Evolutionary conservation across 768 basidiomycete species (phyloP), one percentile per base, ranked within the genome.

Genomic region (Leccinum rimulosum): DNA sequence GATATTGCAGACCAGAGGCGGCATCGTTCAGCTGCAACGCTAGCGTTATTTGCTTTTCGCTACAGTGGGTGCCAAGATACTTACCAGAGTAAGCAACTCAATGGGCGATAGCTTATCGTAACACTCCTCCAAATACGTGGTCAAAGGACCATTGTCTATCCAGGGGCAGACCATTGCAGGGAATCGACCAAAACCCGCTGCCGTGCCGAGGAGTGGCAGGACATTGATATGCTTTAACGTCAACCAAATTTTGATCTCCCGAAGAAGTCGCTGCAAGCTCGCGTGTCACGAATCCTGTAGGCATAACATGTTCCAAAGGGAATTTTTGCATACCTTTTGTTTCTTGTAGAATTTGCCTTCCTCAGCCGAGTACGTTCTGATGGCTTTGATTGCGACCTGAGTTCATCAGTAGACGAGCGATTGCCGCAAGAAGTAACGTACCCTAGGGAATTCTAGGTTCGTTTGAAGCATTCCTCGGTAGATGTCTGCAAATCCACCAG

Each of bases 91-190:
- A 35, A 60, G 56, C n/a, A 64, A 25, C 19, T 49, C 55, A 2
- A 28, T 7, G 48, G 25, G 15, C 5, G 52, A 57, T 31, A 72
- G 64, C 5, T 28, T 17, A 30, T 59, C 43, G 6, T 64, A 49
- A 10, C 5, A n/a, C 10, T 57, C 50, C 22, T 66, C 64, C 50
- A 72, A 35, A 52, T 69, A 72, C 3, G 48, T 40, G 3, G 53
- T 65, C 25, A 73, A 48, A 36, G 57, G 51, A 0, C 70, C 70
- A 22, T 73, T 59, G 1, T 69, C 68, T 17, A 65, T 14, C 70
- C 70, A 71, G 9, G 72, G 71, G 15, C 62, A 74, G 14, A 74
- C 57, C 67, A 71, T 70, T 7, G 73, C 72, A 15, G 66, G 55
- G 35, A 65, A 64, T 11, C 61, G 67, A 25, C 73, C 73, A 52